Conservation (phyloP, 495 filamentous ascomycete species). For the Penicillium antarcticum region DNA sequence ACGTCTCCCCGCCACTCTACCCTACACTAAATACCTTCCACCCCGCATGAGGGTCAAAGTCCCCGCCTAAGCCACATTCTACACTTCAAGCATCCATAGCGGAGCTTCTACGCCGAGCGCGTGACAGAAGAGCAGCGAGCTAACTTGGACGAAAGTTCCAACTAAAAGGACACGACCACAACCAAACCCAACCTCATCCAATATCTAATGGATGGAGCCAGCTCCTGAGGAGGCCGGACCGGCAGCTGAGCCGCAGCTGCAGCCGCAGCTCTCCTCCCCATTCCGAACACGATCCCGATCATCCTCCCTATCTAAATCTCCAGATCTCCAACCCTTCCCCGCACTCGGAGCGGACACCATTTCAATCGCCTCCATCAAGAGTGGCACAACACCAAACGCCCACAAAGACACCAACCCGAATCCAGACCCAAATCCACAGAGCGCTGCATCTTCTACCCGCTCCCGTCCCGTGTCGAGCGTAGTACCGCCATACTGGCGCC, state of each 20-base stretch:
- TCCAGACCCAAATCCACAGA: neutral
- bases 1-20: too few species aligned
- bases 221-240: slow-evolving; percentile 41
- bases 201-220: slow-evolving; percentile 50
- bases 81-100: too few species aligned
- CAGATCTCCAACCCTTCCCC: slow-evolving; percentile 1
- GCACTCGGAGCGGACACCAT: slow-evolving; percentile 1
- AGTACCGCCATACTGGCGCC: slow-evolving; percentile 51
- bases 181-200: neutral
- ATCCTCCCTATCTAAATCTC: neutral
- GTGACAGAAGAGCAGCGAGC: neutral
- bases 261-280: slow-evolving; percentile 24
- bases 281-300: neutral
- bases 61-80: neutral
- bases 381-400: slow-evolving; percentile 2
- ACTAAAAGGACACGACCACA: neutral
- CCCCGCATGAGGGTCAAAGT: neutral
- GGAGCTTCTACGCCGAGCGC: neutral
- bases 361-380: neutral
- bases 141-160: neutral
- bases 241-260: slow-evolving; percentile 22
- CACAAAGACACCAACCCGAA: slow-evolving; percentile 4
- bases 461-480: slow-evolving; percentile 40
- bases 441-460: slow-evolving; percentile 14
- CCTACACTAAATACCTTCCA: neutral